These are phyloP conservation scores for Fusarium sp. DNA, from an alignment of 2,329 filamentous ascomycete species.

Conservation along the genomic window DNA sequence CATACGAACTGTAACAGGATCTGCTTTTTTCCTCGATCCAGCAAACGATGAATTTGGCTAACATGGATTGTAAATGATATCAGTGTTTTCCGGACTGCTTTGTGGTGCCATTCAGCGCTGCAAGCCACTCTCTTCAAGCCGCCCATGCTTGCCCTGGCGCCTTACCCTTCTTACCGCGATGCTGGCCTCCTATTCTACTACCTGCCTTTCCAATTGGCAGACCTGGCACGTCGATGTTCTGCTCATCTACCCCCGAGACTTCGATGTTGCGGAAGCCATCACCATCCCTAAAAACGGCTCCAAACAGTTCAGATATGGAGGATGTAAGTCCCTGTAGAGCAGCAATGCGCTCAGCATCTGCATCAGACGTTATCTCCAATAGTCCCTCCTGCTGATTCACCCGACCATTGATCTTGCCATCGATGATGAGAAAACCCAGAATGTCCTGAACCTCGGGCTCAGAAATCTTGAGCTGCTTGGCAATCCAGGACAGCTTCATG, in stretches of 20 bases:
- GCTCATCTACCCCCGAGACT: conserved; percentile 45
- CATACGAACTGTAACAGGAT: conserved; percentile 20
- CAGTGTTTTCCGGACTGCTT: background rate
- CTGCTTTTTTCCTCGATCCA: conserved; percentile 23
- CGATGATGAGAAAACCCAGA: conserved; percentile 91
- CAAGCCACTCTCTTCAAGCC: conserved; percentile 8
- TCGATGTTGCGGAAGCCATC: conserved; percentile 70
- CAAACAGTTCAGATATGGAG: conserved; percentile 76
- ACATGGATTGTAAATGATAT: background rate
- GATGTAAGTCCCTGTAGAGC: conserved; percentile 79
- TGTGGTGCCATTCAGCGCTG: background rate
- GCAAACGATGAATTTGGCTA: conserved; percentile 4
- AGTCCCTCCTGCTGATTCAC: conserved; percentile 90
- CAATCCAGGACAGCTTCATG: conserved; percentile 89
- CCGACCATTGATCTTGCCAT: conserved; percentile 85
- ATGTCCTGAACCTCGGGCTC: conserved; percentile 93
- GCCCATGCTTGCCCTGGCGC: background rate
- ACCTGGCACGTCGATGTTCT: conserved; percentile 45
- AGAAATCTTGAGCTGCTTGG: conserved; percentile 86
- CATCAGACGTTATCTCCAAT: conserved; percentile 80
- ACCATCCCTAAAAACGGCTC: conserved; percentile 78
- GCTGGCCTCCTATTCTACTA: conserved; percentile 9
- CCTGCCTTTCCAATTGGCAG: conserved; percentile 31
- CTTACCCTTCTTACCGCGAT: conserved; percentile 42
- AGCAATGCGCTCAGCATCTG: conserved; percentile 77